These are phyloP conservation scores for Globisporangium orthogonon DNA, from an alignment of 352 stramenopile genomes.

Conservation along the genomic window DNA sequence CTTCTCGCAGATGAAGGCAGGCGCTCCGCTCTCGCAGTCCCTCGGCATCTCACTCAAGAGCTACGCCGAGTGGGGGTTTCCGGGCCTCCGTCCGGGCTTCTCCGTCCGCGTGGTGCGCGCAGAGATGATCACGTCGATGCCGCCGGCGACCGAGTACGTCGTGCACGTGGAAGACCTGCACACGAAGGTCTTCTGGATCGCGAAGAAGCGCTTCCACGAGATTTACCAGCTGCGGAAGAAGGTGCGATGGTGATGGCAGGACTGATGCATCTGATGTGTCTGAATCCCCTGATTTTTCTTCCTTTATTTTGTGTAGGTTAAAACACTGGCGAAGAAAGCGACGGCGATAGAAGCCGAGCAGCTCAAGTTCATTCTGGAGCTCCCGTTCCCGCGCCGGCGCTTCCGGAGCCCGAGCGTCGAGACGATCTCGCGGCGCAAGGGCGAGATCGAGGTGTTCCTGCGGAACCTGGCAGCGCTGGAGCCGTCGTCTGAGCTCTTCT, in stretches of 20 bases:
- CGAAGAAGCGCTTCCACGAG: constrained; percentile 75
- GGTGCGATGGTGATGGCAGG: constrained; percentile 14
- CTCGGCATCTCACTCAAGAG: constrained; percentile 39
- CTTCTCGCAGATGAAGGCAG: constrained; percentile 41
- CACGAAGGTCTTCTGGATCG: constrained; percentile 81
- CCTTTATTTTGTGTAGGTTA: constrained; percentile 17
- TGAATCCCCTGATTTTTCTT: neutral
- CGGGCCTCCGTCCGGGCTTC: constrained; percentile 55
- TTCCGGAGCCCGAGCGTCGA: constrained; percentile 43
- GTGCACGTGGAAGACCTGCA: constrained; percentile 71
- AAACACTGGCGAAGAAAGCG: constrained; percentile 31
- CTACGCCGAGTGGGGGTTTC: constrained; percentile 39
- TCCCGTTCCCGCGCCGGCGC: constrained; percentile 59
- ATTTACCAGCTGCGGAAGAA: constrained; percentile 66
- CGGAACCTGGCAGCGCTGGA: constrained; percentile 62
- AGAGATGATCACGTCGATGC: constrained; percentile 48
- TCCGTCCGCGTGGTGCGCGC: constrained; percentile 65
- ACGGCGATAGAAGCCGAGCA: constrained; percentile 42
- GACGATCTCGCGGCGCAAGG: constrained; percentile 37
- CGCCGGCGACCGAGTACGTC: constrained; percentile 63
- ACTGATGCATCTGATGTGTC: neutral
- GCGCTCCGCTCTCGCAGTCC: constrained; percentile 16
- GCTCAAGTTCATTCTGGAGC: constrained; percentile 65
- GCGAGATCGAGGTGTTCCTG: constrained; percentile 70
- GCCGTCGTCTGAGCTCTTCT: constrained; percentile 42